Percentiles rank a stretch among this genome's conserved stretches.
phyloP scores from a whole-genome alignment of 2,329 filamentous ascomycete genomes.

The Colletotrichum sp. region DNA sequence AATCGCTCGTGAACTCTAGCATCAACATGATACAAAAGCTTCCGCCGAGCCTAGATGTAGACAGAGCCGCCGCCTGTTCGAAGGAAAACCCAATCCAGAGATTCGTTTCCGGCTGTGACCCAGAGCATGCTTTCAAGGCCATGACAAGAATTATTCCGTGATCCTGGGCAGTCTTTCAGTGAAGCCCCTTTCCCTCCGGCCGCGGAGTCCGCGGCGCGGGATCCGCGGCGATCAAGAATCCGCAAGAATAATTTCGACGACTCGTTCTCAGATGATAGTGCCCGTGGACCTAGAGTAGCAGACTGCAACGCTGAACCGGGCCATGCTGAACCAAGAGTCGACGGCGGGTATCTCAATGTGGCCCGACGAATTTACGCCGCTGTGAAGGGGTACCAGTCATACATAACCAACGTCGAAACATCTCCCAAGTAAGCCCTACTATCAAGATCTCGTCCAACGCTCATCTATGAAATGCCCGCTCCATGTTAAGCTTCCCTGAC shows the following conservation, averaged over 20 bases:
- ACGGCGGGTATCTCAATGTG: not conserved
- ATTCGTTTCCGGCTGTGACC: not conserved
- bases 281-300: not conserved
- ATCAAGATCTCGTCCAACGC: not conserved
- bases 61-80: not conserved
- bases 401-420: not conserved
- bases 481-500: not conserved
- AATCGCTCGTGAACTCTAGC: not conserved
- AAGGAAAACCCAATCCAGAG: not conserved
- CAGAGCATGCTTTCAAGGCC: not conserved
- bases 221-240: not conserved
- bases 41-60: not conserved
- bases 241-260: not conserved
- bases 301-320: not conserved
- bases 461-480: not conserved
- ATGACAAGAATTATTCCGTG: not conserved
- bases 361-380: not conserved
- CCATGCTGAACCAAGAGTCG: not conserved
- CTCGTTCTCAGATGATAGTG: not conserved
- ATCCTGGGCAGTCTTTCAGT: not conserved
- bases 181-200: not conserved
- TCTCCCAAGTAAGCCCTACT: not conserved
- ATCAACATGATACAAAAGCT: not conserved
- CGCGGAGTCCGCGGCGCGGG: not conserved
- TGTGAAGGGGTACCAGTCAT: not conserved